Conservation (phyloP, 2,329 filamentous ascomycete species). For the Verticillium albo-atrum region DNA sequence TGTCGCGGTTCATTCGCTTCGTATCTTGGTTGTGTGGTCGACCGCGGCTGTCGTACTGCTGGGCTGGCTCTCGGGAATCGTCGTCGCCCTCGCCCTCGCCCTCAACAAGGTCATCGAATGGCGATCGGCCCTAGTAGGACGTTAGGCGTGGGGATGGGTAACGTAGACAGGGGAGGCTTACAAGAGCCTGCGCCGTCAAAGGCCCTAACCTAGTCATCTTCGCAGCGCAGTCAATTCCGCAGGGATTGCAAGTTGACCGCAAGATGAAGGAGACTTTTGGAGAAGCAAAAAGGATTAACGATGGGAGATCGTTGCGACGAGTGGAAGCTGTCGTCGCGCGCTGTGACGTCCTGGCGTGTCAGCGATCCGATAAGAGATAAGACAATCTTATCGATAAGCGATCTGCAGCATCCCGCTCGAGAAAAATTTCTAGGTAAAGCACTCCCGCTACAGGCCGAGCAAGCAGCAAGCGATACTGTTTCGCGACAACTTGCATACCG, state of each 20-base stretch:
- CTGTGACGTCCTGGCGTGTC: not conserved
- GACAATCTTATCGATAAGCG: conserved; percentile 1
- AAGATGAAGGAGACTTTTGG: conserved; percentile 1
- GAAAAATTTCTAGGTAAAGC: conserved; percentile 1
- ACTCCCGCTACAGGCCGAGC: not conserved
- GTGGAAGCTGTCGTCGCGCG: not conserved
- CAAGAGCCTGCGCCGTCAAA: conserved; percentile 52
- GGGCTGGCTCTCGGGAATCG: conserved; percentile 33
- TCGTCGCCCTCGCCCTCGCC: conserved; percentile 43
- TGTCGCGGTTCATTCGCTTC: conserved; percentile 49
- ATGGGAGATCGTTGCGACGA: not conserved
- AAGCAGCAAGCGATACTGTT: conserved; percentile 2
- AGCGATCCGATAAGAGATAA: not conserved
- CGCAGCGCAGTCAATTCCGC: not conserved
- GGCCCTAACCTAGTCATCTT: conserved; percentile 32
- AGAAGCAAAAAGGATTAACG: not conserved
- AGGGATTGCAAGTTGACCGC: conserved; percentile 1
- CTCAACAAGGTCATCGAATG: conserved; percentile 52
- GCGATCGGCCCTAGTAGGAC: conserved; percentile 47
- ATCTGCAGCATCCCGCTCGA: not conserved
- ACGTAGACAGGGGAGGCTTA: conserved; percentile 23
- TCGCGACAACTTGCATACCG: conserved; percentile 2
- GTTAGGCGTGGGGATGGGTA: not conserved
- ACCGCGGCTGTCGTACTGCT: conserved; percentile 51
- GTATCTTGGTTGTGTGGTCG: conserved; percentile 52